Percentiles rank a stretch among this genome's conserved stretches.
Evolutionary conservation across 1,139 yeast species (phyloP).

Genomic region (Barnettozyma hawaiiensis): DNA sequence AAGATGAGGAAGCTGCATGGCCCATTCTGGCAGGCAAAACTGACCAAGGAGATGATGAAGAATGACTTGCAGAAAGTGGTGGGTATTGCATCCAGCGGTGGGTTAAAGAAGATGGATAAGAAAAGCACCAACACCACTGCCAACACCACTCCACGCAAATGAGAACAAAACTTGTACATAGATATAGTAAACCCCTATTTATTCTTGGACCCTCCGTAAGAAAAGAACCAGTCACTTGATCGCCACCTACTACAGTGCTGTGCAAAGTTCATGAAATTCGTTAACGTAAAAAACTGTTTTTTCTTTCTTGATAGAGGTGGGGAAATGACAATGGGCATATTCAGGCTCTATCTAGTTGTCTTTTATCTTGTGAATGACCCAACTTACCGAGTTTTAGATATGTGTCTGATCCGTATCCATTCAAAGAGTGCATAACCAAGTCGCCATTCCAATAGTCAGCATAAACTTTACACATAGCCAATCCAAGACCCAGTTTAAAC

Average conservation of each 20-base stretch:
- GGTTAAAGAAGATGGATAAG: constrained; percentile 3
- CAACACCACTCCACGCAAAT: background rate
- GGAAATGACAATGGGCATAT: no score
- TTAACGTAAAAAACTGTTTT: background rate
- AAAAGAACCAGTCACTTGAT: no score
- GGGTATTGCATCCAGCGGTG: constrained; percentile 12
- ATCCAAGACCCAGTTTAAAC: constrained; percentile 74
- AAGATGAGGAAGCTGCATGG: constrained; percentile 19
- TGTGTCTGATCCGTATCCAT: constrained; percentile 90
- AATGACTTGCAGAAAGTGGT: constrained; percentile 19
- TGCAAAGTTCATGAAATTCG: background rate
- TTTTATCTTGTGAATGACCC: constrained; percentile 55
- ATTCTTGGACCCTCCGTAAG: background rate
- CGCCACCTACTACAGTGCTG: background rate
- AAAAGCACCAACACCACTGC: no score
- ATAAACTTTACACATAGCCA: constrained; percentile 87
- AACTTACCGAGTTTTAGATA: constrained; percentile 71
- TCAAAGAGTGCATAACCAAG: constrained; percentile 71
- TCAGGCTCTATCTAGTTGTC: constrained; percentile 71
- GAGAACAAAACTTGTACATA: background rate
- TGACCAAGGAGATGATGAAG: constrained; percentile 17
- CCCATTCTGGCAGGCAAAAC: constrained; percentile 20
- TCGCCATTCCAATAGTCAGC: constrained; percentile 97
- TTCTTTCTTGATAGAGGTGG: no score
- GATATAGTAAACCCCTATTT: background rate